A percentile compares a stretch with the other conserved stretches of the same genome.
phyloP scores from a whole-genome alignment of 495 filamentous ascomycete genomes.

The Trichocladium antarcticum region DNA sequence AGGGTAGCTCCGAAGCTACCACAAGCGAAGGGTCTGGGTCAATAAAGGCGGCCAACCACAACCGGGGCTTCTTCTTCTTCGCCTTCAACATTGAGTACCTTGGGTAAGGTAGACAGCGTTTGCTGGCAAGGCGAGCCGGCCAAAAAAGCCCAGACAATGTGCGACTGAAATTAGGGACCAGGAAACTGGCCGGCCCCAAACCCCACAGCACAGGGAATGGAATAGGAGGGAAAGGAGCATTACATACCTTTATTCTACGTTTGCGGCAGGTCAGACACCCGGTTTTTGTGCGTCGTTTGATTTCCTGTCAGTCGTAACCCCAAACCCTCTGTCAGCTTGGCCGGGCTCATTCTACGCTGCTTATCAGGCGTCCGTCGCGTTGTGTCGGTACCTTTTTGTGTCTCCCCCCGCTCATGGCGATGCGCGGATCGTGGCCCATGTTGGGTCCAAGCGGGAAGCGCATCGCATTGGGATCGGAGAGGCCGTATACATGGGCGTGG shows the following conservation, averaged over 20 bases:
- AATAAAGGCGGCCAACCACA: too few relatives aligned
- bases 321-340: constrained; percentile 18
- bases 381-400: constrained; percentile 65
- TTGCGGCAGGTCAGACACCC: constrained; percentile 96
- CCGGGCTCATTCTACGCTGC: not conserved
- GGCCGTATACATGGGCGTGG: constrained; percentile 31
- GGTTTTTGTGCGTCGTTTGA: constrained; percentile 95
- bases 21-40: too few relatives aligned
- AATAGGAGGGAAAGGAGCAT: not conserved
- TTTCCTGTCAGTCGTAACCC: constrained; percentile 48
- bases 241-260: constrained; percentile 91
- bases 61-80: too few relatives aligned
- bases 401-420: constrained; percentile 63
- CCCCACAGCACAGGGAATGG: not conserved
- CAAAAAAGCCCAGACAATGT: not conserved
- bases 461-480: constrained; percentile 29
- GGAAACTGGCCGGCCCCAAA: not conserved
- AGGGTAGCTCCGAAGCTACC: constrained; percentile 23
- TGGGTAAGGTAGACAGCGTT: too few relatives aligned
- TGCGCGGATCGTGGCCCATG: constrained; percentile 45
- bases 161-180: not conserved
- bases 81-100: too few relatives aligned
- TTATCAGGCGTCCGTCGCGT: constrained; percentile 1
- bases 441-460: constrained; percentile 46
- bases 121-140: too few relatives aligned